These are phyloP conservation scores for Silene coronaria DNA, from an alignment of 179 eudicot species.

Conservation along the genomic window DNA sequence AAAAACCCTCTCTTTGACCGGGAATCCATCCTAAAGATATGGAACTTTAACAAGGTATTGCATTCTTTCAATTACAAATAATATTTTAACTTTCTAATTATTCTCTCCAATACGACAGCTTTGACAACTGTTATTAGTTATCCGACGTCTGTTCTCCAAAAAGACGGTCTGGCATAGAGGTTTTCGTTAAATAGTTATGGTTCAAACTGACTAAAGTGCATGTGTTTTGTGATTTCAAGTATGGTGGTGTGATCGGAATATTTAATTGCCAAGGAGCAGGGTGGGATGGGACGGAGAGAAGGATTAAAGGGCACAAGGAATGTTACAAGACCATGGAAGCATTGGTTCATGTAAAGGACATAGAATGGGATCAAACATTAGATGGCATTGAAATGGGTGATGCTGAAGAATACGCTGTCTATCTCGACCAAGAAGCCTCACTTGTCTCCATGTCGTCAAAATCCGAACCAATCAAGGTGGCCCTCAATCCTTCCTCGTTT, in stretches of 20 bases:
- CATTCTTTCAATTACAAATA: background rate
- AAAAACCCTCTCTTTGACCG: slow-evolving; percentile 49
- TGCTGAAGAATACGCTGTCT: slow-evolving; percentile 53
- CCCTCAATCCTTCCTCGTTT: slow-evolving; percentile 36
- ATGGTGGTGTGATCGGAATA: slow-evolving; percentile 54
- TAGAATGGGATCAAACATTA: slow-evolving; percentile 56
- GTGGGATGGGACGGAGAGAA: slow-evolving; percentile 47
- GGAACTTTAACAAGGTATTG: slow-evolving; percentile 62
- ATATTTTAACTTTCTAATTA: background rate
- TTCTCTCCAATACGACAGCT: background rate
- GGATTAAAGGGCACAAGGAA: slow-evolving; percentile 44
- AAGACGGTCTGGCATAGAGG: background rate
- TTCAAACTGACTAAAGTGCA: background rate
- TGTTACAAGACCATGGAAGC: slow-evolving; percentile 49
- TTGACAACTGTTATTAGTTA: background rate
- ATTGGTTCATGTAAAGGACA: slow-evolving; percentile 34
- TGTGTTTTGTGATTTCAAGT: slow-evolving; percentile 23
- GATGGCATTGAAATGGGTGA: slow-evolving; percentile 28
- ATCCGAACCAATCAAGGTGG: slow-evolving; percentile 32
- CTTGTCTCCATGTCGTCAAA: slow-evolving; percentile 21
- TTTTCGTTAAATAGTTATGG: background rate
- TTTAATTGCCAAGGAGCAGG: slow-evolving; percentile 80
- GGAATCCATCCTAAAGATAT: slow-evolving; percentile 46
- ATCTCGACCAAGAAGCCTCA: slow-evolving; percentile 36
- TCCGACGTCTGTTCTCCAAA: too few relatives aligned